A percentile compares a stretch with the other conserved stretches of the same genome.
These are phyloP conservation scores for Boletus sp. DNA, from an alignment of 768 basidiomycete genomes.

Conservation along the genomic window DNA sequence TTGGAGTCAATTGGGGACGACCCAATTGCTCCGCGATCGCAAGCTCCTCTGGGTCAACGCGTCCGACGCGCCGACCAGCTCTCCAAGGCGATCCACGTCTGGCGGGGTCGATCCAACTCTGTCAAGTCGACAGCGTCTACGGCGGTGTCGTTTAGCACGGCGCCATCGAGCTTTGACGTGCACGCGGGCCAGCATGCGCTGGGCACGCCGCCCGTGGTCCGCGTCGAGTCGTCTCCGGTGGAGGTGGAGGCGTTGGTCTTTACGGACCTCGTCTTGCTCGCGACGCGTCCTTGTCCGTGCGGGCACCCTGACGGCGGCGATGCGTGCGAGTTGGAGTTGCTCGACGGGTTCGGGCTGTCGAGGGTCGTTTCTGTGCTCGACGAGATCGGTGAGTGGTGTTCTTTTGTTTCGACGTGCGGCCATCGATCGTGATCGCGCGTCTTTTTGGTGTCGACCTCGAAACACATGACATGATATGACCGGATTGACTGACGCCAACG, in stretches of 20 bases:
- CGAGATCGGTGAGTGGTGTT: slow-evolving; percentile 22
- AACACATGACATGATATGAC: too few relatives aligned
- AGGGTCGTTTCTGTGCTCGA: slow-evolving; percentile 49
- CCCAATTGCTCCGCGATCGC: background rate
- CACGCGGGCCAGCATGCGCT: slow-evolving; percentile 2
- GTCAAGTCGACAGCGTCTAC: slow-evolving; percentile 28
- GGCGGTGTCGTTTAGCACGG: slow-evolving; percentile 27
- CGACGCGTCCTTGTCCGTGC: slow-evolving; percentile 28
- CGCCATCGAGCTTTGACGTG: slow-evolving; percentile 31
- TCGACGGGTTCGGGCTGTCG: slow-evolving; percentile 47
- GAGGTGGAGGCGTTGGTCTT: slow-evolving; percentile 52
- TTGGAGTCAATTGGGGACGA: background rate
- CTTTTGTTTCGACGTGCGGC: background rate
- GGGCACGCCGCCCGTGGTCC: slow-evolving; percentile 22
- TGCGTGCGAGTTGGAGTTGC: slow-evolving; percentile 39
- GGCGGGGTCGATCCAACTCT: slow-evolving; percentile 48
- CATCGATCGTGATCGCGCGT: background rate
- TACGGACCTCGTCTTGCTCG: slow-evolving; percentile 67
- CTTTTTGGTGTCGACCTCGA: slow-evolving; percentile 40
- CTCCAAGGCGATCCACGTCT: slow-evolving; percentile 43
- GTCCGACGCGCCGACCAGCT: slow-evolving; percentile 25
- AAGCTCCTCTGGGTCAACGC: background rate
- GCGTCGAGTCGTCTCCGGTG: slow-evolving; percentile 25
- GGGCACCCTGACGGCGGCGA: slow-evolving; percentile 17
- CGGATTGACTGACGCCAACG: background rate